Conservation (phyloP, 768 basidiomycete genomes). For the Termitomyces sp. region DNA sequence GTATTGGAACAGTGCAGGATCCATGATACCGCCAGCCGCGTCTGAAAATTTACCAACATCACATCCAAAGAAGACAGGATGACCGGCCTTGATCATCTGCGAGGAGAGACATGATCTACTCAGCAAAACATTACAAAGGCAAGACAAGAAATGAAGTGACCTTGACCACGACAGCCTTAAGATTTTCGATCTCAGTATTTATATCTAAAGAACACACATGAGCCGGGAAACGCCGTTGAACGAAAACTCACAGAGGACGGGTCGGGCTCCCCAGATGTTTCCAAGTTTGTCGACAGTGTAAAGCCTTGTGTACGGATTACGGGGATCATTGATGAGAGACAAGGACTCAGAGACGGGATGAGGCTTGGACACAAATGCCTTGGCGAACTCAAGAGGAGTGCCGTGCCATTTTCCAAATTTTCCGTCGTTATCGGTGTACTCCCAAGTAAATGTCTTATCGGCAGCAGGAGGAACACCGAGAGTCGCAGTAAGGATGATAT, state of each 20-base stretch:
- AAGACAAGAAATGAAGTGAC: constrained; percentile 20
- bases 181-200: constrained; percentile 76
- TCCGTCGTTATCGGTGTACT: constrained; percentile 79
- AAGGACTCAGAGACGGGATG: constrained; percentile 69
- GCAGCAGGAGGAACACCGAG: constrained; percentile 83
- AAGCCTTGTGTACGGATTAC: constrained; percentile 75
- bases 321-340: constrained; percentile 93
- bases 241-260: constrained; percentile 66
- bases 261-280: constrained; percentile 84
- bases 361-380: constrained; percentile 51
- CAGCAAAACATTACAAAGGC: neutral
- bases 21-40: constrained; percentile 74
- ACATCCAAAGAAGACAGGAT: constrained; percentile 94
- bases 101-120: neutral
- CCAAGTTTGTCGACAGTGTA: constrained; percentile 93
- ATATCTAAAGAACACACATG: constrained; percentile 55
- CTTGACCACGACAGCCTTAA: constrained; percentile 81
- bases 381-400: constrained; percentile 78
- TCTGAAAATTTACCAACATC: constrained; percentile 90
- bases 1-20: constrained; percentile 75
- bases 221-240: neutral
- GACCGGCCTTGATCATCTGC: constrained; percentile 77
- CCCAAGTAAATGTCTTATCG: constrained; percentile 73
- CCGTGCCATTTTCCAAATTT: constrained; percentile 74
- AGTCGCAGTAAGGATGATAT: constrained; percentile 76